Base-by-base conservation (phyloP, 2,329 filamentous ascomycete genomes). In the Drechslera avenae region DNA sequence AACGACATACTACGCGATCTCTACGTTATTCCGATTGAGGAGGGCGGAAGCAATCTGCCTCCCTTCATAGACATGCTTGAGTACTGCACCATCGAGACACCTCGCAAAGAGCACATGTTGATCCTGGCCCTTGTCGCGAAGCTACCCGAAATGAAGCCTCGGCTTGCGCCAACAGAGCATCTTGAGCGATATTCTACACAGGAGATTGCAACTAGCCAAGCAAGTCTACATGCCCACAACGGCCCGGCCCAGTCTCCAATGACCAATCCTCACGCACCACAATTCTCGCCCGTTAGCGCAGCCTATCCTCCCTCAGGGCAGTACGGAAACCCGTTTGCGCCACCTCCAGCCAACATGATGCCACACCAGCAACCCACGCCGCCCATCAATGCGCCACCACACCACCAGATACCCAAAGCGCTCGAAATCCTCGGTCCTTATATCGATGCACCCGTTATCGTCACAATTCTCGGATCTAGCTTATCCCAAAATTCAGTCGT, bases 41-140 rank as follows among this genome's bases (percentile, higher is more conserved):
- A 86, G 4, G 91, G 90, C 28, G 83, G 83, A 41, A 77, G 75
- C 28, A 76, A 77, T 40, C 83, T 93, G 35, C 93, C 94, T 0
- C 89, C 92, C 55, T 96, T 97, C 64, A 85, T 97, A 72, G 84
- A 91, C 54, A 89, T 96, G 66, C 82, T 97, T n/a, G 87, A 90
- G 56, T 88, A 93, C 62, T 92, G 92, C 70, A 84, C 84, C 23
- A 83, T 97, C 26, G 89, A 92, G 36, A 81, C 84, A 51, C 83
- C 83, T 2, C 82, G 89, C 13, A 79, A 85, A 0, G 88, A 95
- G 59, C 86, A 90, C 1, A 85, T 94, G 76, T 78, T 99, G 30
- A 79, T 97, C 7, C 84, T 92, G 17, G 89, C 93, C 1, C 88
- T 97, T 56, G 90, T 97, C 3, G 90, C 95, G 44, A 75, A 62